Base-by-base conservation (phyloP, 208 protist species). In the Leishmania major region DNA sequence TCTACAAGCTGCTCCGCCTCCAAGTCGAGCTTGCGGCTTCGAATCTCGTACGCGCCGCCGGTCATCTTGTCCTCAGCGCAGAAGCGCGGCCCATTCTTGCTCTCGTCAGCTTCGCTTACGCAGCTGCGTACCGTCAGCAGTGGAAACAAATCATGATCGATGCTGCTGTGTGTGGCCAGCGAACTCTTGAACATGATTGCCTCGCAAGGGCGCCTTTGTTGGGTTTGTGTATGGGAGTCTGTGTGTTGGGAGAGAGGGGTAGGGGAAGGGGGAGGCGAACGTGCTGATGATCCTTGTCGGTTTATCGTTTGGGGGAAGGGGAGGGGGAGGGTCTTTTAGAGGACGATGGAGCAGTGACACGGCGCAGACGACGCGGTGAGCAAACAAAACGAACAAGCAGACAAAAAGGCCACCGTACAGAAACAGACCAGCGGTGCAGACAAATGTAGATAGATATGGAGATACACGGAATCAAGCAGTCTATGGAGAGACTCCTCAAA, bases 81-180 rank as follows among this genome's bases (percentile, higher is more conserved):
- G 76, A 93, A 97, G 40, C 93, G 92, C 5, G 93, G 89, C 0
- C 93, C 93, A 80, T 97, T 97, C 28, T 70, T 71, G 84, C 93
- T 97, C 49, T 94, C 91, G 53, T 86, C 82, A 0, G 89, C 90
- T 81, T 97, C 92, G 73, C 93, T 97, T 49, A 94, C 80, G 78
- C 93, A 97, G 78, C 78, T 90, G 17, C 89, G 91, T 3, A 97
- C 78, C 28, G 75, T 90, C 43, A 95, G 84, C 69, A 95, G 84
- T 11, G 93, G 93, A 74, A 97, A 97, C n/a, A 94, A 80, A 22
- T 90, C 89, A 43, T 82, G 60, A 35, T 93, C 89, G 37, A 91
- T 80, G 25, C 80, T 81, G 40, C 80, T 86, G 45, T 86, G 83
- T 8, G 85, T 83, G 17, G 84, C 74, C 7, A 93, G 60, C 5